Base-by-base conservation (phyloP, 331 rosid genomes). In the Malus hybrid region DNA sequence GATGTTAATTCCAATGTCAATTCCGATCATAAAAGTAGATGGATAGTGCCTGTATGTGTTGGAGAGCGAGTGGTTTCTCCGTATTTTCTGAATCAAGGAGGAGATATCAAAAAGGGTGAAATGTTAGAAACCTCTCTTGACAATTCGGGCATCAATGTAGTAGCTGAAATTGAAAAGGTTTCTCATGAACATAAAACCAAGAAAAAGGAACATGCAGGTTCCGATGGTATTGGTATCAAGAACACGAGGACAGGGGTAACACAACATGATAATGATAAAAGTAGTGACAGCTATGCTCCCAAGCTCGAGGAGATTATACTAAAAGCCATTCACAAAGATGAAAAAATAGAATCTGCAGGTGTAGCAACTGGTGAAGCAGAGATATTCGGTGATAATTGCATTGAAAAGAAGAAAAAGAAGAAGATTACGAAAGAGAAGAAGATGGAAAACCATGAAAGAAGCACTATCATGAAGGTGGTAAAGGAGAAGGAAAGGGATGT, bases 41-140 rank as follows among this genome's bases (percentile, higher is more conserved):
- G 61, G 3, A 14, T 14, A 68, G 10, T 0, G 14, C 60, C 60
- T 22, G 6, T 11, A 6, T 1, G 39, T 22, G 6, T 26, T 26
- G 34, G 63, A 4, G 1, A 19, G 30, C 57, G 65, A n/a, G 66
- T 75, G 15, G 66, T 75, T 6, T 75, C 79, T 34, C 79, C 73
- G 0, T 75, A 75, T 56, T 75, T 75, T 66, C 66, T 33, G 66
- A 10, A 66, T 66, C 55, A 11, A 66, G 12, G 30, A 22, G 71
- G 19, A 52, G 65, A 50, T 4, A 4, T 15, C 33, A 61, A 57
- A 42, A 58, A 58, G 10, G 57, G 67, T 32, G n/a, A 14, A 55
- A 36, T 14, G 10, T 36, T 63, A 10, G 12, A 20, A 33, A 30
- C 46, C 44, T 16, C 65, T 61, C 13, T 30, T 5, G 5, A 24